Percentiles rank a stretch among this genome's conserved stretches.
Conservation (phyloP, 1,139 yeast genomes). For the Candida sp. region DNA sequence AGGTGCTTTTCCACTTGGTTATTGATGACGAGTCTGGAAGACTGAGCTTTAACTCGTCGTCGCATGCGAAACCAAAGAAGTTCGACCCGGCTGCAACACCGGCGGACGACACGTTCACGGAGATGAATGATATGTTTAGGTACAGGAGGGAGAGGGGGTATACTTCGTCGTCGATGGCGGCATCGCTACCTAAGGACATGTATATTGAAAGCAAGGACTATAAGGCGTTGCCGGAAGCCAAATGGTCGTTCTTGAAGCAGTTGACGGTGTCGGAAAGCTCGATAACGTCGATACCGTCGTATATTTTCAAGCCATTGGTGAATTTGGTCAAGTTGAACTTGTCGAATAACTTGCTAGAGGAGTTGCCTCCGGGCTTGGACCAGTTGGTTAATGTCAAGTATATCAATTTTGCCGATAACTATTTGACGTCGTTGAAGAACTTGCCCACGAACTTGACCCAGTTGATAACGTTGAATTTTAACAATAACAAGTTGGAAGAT, state of each 20-base stretch:
- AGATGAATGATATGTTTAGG: constrained; percentile 23
- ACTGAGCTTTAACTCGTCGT: constrained; percentile 33
- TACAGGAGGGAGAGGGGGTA: constrained; percentile 30
- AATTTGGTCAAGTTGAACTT: constrained; percentile 61
- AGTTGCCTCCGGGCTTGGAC: constrained; percentile 56
- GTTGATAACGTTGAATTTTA: constrained; percentile 55
- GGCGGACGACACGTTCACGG: constrained; percentile 15
- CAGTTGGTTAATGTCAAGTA: constrained; percentile 54
- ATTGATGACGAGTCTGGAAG: constrained; percentile 59
- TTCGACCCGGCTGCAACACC: constrained; percentile 2
- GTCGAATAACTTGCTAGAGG: constrained; percentile 54
- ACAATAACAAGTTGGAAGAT: constrained; percentile 52
- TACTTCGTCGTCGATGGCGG: constrained; percentile 26
- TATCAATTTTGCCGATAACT: constrained; percentile 60
- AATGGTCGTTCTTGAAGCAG: constrained; percentile 62
- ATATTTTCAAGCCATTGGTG: constrained; percentile 51
- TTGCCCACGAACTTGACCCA: constrained; percentile 46
- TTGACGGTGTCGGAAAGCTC: constrained; percentile 61
- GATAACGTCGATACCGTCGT: constrained; percentile 46
- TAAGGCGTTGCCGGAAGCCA: constrained; percentile 37
- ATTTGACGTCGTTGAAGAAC: constrained; percentile 28
- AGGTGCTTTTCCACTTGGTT: constrained; percentile 53
- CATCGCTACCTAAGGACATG: constrained; percentile 28
- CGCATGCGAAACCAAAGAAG: constrained; percentile 12
- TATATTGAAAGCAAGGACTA: constrained; percentile 16